Evolutionary conservation across 2,329 filamentous ascomycete species (phyloP).

Genomic region (Sclerotinia minor): DNA sequence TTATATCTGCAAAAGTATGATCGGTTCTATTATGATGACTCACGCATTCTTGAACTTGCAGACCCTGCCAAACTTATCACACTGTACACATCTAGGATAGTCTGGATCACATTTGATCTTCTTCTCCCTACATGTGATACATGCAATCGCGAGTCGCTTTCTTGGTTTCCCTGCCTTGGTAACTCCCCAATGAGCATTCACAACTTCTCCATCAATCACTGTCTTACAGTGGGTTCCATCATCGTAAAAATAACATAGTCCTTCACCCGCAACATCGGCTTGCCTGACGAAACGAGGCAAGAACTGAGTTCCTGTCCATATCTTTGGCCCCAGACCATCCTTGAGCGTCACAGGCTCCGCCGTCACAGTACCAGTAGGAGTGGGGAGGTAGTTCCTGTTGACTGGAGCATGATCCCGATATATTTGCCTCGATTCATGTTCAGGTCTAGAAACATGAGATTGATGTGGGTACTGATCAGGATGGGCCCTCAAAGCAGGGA

Average conservation of each 20-base stretch:
- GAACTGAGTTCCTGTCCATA: constrained; percentile 68
- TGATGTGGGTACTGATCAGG: constrained; percentile 30
- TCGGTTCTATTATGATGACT: constrained; percentile 45
- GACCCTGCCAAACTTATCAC: constrained; percentile 82
- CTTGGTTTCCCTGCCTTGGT: constrained; percentile 93
- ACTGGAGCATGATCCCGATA: constrained; percentile 34
- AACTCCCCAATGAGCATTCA: constrained; percentile 90
- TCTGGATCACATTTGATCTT: constrained; percentile 97
- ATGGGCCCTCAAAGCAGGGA: constrained; percentile 37
- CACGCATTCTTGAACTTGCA: constrained; percentile 87
- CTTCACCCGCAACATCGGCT: constrained; percentile 72
- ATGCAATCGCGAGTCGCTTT: constrained; percentile 89
- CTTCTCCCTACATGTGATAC: constrained; percentile 90
- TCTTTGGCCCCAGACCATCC: constrained; percentile 65
- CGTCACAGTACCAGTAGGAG: constrained; percentile 33
- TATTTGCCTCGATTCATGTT: constrained; percentile 31
- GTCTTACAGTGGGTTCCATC: constrained; percentile 82
- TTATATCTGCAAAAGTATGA: neutral
- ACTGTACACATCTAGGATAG: constrained; percentile 83
- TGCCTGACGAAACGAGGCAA: constrained; percentile 64
- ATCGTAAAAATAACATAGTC: constrained; percentile 81
- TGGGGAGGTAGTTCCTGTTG: constrained; percentile 34
- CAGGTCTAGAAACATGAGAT: constrained; percentile 30
- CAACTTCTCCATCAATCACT: constrained; percentile 78
- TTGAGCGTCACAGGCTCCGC: constrained; percentile 46